Base-by-base conservation (phyloP, 768 basidiomycete species). In the Boletus sp. region DNA sequence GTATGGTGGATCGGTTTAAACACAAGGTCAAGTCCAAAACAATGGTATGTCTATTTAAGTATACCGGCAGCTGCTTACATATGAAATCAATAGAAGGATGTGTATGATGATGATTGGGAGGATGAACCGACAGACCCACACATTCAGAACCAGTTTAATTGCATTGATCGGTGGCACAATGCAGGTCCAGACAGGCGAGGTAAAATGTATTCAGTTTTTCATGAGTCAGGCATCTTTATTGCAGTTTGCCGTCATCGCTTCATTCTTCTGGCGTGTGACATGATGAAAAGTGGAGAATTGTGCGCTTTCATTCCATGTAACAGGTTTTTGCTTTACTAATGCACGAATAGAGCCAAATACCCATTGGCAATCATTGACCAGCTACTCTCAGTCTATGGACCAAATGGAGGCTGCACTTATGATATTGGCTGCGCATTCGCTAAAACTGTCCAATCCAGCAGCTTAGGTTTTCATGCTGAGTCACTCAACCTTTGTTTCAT, bases 241-340 rank as follows among this genome's bases (percentile, higher is more conserved):
- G 47, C n/a, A 0, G 2, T 17, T 4, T 56, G 55, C 7, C 8
- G 10, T 0, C 55, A 56, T 20, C 2, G 14, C 1, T 50, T 56
- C 3, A 9, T 44, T 1, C 14, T 50, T 0, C 5, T 44, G 1
- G n/a, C 7, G 1, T 32, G 32, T 2, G 47, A 57, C 6, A 57
- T 53, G 51, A 30, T 48, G 12, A 40, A 49, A 24, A 57, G 39
- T 32, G 42, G 57, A 9, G 48, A 58, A 6, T 18, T 54, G 52
- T 54, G 20, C 10, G 6, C 33, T 17, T 33, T 12, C 33, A 35
- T 35, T 11, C 7, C 11, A n/a, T n/a, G n/a, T n/a, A 11, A 35
- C 7, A 35, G 7, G 11, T 2, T 35, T 35, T 17, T 17, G 17
- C 11, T 12, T 12, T 14, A 17, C 9, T 39, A 17, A 39, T 39